Conservation (phyloP, 164 flowering plant species). For the Berberis thunbergii region DNA sequence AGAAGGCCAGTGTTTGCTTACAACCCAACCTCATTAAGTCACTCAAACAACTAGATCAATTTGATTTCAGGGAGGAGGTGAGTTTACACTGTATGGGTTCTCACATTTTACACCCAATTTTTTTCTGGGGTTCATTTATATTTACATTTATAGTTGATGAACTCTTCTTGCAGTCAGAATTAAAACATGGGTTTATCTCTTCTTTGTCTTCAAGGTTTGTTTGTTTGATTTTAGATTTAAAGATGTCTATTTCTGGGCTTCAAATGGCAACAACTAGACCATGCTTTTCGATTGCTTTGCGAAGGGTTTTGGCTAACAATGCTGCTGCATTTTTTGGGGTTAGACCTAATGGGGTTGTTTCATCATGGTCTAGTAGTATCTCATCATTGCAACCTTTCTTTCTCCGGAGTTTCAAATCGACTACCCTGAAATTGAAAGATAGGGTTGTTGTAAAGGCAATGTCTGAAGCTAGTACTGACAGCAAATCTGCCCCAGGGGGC, state of each 20-base stretch:
- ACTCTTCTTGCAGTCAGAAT: too few relatives aligned
- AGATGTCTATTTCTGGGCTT: slow-evolving; percentile 34
- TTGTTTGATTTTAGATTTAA: not conserved
- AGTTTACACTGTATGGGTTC: too few relatives aligned
- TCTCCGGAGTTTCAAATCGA: slow-evolving; percentile 22
- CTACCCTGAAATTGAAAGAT: slow-evolving; percentile 14
- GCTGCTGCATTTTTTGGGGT: slow-evolving; percentile 20
- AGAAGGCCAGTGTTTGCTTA: too few relatives aligned
- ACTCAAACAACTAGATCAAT: too few relatives aligned
- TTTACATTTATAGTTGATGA: too few relatives aligned
- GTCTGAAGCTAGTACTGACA: slow-evolving; percentile 41
- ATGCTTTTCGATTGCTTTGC: slow-evolving; percentile 35
- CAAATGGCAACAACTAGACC: slow-evolving; percentile 49
- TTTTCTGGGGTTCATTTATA: too few relatives aligned
- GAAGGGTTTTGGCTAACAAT: slow-evolving; percentile 17
- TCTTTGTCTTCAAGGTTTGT: not conserved
- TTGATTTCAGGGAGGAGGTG: too few relatives aligned
- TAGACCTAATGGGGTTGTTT: slow-evolving; percentile 22
- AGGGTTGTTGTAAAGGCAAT: slow-evolving; percentile 50
- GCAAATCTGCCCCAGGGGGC: slow-evolving; percentile 34
- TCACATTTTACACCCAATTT: too few relatives aligned
- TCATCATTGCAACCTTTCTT: slow-evolving; percentile 28
- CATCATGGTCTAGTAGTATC: slow-evolving; percentile 31
- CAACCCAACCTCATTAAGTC: too few relatives aligned
- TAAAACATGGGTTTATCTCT: not conserved